A percentile compares a stretch with the other conserved stretches of the same genome.
These are phyloP conservation scores for Coprinopsis sp. DNA, from an alignment of 768 basidiomycete genomes.

Conservation along the genomic window DNA sequence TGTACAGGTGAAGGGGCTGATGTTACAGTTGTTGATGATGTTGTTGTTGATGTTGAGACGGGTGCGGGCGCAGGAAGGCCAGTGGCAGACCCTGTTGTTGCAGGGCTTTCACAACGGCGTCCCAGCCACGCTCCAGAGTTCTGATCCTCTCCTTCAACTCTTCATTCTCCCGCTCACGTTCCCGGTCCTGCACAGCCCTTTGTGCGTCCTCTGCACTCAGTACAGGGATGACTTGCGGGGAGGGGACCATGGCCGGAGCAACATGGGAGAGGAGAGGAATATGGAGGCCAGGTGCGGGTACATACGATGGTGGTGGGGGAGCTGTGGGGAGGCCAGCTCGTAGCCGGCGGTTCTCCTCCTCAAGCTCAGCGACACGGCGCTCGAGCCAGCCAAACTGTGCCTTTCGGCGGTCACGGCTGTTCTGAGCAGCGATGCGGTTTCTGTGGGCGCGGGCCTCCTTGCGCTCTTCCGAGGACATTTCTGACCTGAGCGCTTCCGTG, in stretches of 20 bases:
- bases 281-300: conserved; percentile 15
- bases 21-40: conserved; percentile 19
- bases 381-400: conserved; percentile 72
- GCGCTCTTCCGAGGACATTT: conserved; percentile 65
- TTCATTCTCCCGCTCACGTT: conserved; percentile 62
- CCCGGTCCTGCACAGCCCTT: conserved; percentile 41
- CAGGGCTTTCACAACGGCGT: conserved; percentile 72
- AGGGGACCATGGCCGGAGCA: conserved; percentile 9
- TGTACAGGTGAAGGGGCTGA: conserved; percentile 12
- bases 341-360: conserved; percentile 78
- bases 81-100: conserved; percentile 59
- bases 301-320: conserved; percentile 13
- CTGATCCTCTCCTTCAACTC: conserved; percentile 73
- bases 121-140: conserved; percentile 78
- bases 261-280: conserved; percentile 17
- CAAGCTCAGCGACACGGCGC: conserved; percentile 63
- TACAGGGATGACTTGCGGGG: conserved; percentile 13
- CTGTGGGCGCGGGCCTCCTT: conserved; percentile 86
- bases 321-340: conserved; percentile 42
- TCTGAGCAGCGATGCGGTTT: conserved; percentile 91
- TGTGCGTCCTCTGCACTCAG: conserved; percentile 27
- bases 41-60: conserved; percentile 12
- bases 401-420: conserved; percentile 87
- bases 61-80: conserved; percentile 29
- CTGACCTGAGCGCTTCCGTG: conserved; percentile 75